Evolutionary conservation across 352 stramenopile species (phyloP).

Genomic region (Phytopythium helicoides): DNA sequence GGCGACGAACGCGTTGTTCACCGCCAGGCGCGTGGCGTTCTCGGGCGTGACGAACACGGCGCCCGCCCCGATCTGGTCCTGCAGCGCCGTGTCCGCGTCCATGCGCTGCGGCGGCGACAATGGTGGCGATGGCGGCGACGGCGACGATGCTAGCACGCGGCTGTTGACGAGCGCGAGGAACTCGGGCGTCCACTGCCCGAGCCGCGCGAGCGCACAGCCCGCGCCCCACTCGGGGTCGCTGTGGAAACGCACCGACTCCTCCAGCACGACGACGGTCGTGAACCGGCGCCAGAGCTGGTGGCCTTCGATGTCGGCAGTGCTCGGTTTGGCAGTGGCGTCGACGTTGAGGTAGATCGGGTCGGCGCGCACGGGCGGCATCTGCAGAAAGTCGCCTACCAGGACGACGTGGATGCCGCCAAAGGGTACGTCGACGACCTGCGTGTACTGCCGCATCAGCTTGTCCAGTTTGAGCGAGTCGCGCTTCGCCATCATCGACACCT

Average conservation of each 20-base stretch:
- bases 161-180: constrained; percentile 21
- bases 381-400: constrained; percentile 5
- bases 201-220: constrained; percentile 16
- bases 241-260: constrained; percentile 16
- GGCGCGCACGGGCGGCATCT: constrained; percentile 3
- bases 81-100: no score
- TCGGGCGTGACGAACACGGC: no score
- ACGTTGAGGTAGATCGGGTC: constrained; percentile 1
- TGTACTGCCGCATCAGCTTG: constrained; percentile 5
- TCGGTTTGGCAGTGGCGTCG: background rate
- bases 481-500: constrained; percentile 8
- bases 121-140: no score
- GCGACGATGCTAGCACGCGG: no score
- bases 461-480: constrained; percentile 4
- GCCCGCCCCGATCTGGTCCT: no score
- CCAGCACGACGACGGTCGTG: background rate
- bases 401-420: background rate
- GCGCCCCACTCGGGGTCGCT: constrained; percentile 20
- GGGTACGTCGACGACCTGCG: background rate
- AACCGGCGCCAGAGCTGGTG: constrained; percentile 6
- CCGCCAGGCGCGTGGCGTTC: no score
- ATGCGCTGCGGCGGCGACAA: no score
- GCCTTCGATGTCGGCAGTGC: constrained; percentile 2
- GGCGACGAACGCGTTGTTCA: no score
- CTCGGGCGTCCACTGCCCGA: constrained; percentile 13